These are phyloP conservation scores for Ceratobasidium papillatum DNA, from an alignment of 1,284 basidiomycete genomes.

Conservation along the genomic window DNA sequence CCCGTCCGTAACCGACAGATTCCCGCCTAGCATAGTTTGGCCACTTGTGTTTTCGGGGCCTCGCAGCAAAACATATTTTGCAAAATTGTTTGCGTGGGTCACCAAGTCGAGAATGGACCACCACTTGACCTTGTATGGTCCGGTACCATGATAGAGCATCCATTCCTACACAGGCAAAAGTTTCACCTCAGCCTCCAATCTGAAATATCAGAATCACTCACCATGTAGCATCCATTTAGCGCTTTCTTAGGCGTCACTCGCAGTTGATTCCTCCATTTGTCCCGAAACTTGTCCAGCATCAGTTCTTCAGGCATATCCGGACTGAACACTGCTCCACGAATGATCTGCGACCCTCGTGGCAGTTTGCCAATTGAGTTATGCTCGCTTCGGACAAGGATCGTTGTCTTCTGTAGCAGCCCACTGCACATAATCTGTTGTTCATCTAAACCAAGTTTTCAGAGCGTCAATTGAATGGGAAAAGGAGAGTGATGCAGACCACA, in stretches of 20 bases:
- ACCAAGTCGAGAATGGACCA: slow-evolving; percentile 8
- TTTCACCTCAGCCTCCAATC: background rate
- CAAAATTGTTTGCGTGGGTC: background rate
- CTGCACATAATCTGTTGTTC: background rate
- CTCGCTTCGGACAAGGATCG: background rate
- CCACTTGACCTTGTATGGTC: background rate
- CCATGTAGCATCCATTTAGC: slow-evolving; percentile 20
- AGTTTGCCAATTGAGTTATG: background rate
- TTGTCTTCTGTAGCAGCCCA: background rate
- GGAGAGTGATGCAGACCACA: background rate
- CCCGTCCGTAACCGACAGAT: background rate
- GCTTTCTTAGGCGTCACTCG: background rate
- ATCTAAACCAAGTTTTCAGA: background rate
- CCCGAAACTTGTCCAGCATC: no score
- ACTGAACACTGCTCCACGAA: background rate
- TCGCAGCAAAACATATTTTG: background rate
- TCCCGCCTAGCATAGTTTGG: background rate
- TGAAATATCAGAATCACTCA: no score
- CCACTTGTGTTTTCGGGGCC: background rate
- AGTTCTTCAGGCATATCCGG: no score
- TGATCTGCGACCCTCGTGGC: background rate
- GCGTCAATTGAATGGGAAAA: background rate
- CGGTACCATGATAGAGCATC: slow-evolving; percentile 11
- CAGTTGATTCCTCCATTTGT: background rate
- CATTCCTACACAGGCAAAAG: background rate